Evolutionary conservation across 495 filamentous ascomycete genomes (phyloP).

Genomic region (Aspergillus mulundensis): DNA sequence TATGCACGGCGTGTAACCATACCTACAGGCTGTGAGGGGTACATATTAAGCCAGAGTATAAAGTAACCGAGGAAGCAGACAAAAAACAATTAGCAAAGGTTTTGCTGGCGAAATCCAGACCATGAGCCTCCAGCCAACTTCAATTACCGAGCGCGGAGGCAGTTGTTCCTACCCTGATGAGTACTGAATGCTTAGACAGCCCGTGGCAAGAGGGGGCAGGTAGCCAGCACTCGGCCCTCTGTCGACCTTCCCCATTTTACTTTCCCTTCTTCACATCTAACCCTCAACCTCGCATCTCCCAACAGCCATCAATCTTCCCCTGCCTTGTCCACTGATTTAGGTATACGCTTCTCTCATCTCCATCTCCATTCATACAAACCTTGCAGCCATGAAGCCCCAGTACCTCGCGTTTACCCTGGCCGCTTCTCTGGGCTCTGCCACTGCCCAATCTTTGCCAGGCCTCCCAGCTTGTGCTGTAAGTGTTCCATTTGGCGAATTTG

Average conservation of each 20-base stretch:
- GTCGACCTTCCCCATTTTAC: background rate
- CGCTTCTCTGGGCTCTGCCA: slow-evolving; percentile 28
- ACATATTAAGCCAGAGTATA: background rate
- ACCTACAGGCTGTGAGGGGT: background rate
- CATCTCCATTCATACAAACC: background rate
- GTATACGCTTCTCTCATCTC: background rate
- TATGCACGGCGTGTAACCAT: background rate
- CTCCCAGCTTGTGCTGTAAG: slow-evolving; percentile 51
- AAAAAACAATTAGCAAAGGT: background rate
- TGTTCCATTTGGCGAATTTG: background rate
- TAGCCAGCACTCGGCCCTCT: background rate
- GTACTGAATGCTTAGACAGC: background rate
- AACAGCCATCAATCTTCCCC: background rate
- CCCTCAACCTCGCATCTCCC: background rate
- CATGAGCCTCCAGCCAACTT: background rate
- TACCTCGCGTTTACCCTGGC: slow-evolving; percentile 28
- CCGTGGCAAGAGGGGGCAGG: background rate
- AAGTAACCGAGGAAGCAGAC: background rate
- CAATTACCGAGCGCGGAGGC: background rate
- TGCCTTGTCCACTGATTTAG: background rate
- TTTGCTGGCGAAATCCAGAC: too few species aligned
- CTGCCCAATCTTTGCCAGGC: slow-evolving; percentile 36
- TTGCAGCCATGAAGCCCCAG: slow-evolving; percentile 35
- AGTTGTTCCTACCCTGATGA: background rate
- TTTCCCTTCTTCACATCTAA: background rate